Evolutionary conservation across 805 yeast genomes (phyloP), one percentile per base, ranked within the genome.

Genomic region (Ogataea siamensis): DNA sequence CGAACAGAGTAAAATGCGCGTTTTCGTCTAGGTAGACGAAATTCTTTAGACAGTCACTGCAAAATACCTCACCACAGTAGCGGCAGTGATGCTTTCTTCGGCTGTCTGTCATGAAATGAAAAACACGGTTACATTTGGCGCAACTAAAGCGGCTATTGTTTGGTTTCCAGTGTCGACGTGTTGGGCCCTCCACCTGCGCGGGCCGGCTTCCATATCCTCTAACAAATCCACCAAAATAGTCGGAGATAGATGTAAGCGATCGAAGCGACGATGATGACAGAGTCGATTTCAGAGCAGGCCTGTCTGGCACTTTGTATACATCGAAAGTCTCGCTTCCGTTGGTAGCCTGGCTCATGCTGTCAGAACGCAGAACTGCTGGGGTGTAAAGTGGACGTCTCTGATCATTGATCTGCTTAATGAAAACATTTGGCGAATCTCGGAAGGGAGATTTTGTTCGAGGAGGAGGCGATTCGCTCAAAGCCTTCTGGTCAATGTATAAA

Each of bases 331-430:
- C 50, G 3, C 42, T 20, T 16, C 45, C 18, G 5, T 30, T 29
- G 5, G 51, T 23, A 2, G 48, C 12, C 32, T 27, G 43, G 28
- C 34, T 18, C 31, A 36, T 26, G 33, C 51, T 34, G 24, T 51
- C 58, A 1, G 41, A 70, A 49, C 86, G 73, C 36, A 89, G 67
- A 8, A 89, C 98, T 0, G 96, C 96, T 0, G 98, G 98, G 0
- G 84, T 71, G 54, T 87, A 89, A 67, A 89, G 67, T 7, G 97
- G 96, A 53, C 86, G 83, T 58, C 87, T 76, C 46, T 87, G 89
- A 32, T 82, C 83, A 40, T 79, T 78, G 45, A 88, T 78, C 53
- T 87, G 94, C 56, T 80, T 83, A 15, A 82, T 58, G 42, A 66
- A 66, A 32, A 60, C 52, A 36, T 53, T 53, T 21, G 60, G 44